Conservation (phyloP, 192 early-diverging fungal species). For the Kickxella alabastrina region DNA sequence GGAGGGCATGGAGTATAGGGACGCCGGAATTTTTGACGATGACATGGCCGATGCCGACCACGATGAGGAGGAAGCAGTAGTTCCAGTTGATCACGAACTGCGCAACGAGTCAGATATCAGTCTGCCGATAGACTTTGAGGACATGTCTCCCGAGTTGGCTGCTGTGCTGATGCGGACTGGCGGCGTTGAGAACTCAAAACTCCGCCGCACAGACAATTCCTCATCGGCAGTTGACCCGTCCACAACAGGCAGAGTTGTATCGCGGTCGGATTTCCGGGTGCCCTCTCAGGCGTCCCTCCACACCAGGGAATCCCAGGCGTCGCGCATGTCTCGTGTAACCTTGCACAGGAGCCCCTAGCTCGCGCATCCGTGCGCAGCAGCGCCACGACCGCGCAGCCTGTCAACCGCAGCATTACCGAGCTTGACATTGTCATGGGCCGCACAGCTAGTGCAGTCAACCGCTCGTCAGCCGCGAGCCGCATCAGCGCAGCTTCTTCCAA, state of each 20-base stretch:
- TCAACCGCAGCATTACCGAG: slow-evolving; percentile 37
- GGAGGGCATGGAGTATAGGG: slow-evolving; percentile 39
- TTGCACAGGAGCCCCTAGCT: neutral
- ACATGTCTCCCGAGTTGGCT: slow-evolving; percentile 45
- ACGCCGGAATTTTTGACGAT: slow-evolving; percentile 24
- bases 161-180: slow-evolving; percentile 46
- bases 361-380: slow-evolving; percentile 2
- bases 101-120: slow-evolving; percentile 36
- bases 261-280: too few species aligned
- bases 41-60: slow-evolving; percentile 5
- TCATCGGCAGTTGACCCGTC: too few species aligned
- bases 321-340: neutral
- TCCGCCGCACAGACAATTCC: slow-evolving; percentile 30
- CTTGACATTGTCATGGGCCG: slow-evolving; percentile 51
- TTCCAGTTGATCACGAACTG: slow-evolving; percentile 17
- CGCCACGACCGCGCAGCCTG: neutral
- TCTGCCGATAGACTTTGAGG: slow-evolving; percentile 39
- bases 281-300: neutral
- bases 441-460: slow-evolving; percentile 24
- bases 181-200: slow-evolving; percentile 21
- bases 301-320: neutral
- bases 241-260: too few species aligned
- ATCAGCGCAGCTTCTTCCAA: slow-evolving; percentile 1
- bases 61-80: slow-evolving; percentile 36
- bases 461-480: slow-evolving; percentile 14